phyloP scores from a whole-genome alignment of 768 basidiomycete species.

The Leccinum variicolor region DNA sequence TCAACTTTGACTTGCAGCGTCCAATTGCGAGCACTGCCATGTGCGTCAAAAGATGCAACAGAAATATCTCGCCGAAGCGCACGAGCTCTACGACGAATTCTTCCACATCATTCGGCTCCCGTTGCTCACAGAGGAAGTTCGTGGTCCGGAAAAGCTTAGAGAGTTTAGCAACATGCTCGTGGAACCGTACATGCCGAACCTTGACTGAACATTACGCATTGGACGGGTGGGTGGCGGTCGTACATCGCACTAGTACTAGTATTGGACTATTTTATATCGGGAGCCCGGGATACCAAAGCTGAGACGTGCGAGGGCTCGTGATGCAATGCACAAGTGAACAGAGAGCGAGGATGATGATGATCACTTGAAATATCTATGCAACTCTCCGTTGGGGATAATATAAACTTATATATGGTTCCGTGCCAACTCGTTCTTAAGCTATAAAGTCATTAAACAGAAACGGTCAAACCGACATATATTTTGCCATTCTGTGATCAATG shows the following conservation, averaged over 20 bases:
- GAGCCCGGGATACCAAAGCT: neutral
- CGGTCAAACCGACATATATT: slow-evolving; percentile 72
- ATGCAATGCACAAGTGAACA: slow-evolving; percentile 1
- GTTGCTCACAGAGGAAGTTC: slow-evolving; percentile 92
- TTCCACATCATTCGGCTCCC: slow-evolving; percentile 97
- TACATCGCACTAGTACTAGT: neutral
- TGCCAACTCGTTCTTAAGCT: neutral
- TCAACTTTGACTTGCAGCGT: slow-evolving; percentile 43
- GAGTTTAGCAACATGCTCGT: slow-evolving; percentile 93
- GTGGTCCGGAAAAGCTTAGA: slow-evolving; percentile 90
- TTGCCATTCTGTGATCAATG: slow-evolving; percentile 57
- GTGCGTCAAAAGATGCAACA: slow-evolving; percentile 98
- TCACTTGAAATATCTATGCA: neutral
- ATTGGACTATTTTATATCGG: neutral
- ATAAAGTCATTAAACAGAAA: neutral
- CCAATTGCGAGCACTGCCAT: slow-evolving; percentile 92
- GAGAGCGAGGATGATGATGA: neutral
- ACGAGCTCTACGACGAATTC: slow-evolving; percentile 96
- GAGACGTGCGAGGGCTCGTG: neutral
- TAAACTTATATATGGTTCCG: neutral
- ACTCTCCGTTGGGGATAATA: neutral
- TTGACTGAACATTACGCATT: slow-evolving; percentile 15
- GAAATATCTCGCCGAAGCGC: slow-evolving; percentile 94
- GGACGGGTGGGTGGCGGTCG: neutral
- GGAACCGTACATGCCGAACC: slow-evolving; percentile 62